phyloP scores from a whole-genome alignment of 2,329 filamentous ascomycete species.

The Ophiosphaerella korrae region DNA sequence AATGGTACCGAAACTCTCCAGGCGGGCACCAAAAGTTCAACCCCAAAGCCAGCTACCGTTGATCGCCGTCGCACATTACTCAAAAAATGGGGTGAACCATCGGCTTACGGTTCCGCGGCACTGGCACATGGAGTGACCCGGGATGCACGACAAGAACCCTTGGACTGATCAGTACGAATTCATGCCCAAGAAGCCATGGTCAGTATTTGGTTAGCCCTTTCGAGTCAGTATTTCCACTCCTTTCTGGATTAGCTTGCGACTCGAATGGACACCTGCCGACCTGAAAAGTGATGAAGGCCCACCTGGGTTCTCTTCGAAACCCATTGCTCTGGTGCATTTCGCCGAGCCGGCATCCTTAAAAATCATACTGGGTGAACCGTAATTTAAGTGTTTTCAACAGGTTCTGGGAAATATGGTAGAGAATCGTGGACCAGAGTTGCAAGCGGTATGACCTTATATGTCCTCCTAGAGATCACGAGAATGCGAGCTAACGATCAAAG shows the following conservation, averaged over 20 bases:
- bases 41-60: too few relatives aligned
- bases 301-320: neutral
- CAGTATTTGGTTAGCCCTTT: conserved; percentile 4
- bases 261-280: conserved; percentile 10
- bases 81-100: too few relatives aligned
- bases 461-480: neutral
- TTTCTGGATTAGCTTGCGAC: neutral
- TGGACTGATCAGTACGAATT: neutral
- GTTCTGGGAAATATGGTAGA: conserved; percentile 26
- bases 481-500: conserved; percentile 18
- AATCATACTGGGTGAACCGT: conserved; percentile 20
- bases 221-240: neutral
- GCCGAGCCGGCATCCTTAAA: conserved; percentile 11
- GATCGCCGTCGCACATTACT: too few relatives aligned
- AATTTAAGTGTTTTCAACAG: conserved; percentile 6
- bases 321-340: conserved; percentile 22
- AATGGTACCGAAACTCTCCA: too few relatives aligned
- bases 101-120: too few relatives aligned
- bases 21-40: too few relatives aligned
- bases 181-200: conserved; percentile 6
- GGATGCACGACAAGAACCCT: too few relatives aligned
- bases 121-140: too few relatives aligned
- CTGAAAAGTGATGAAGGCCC: neutral
- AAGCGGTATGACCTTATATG: conserved; percentile 30
- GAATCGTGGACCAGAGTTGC: conserved; percentile 39